phyloP scores from a whole-genome alignment of 305 asterid genomes.

The Fraxinus paxiana region DNA sequence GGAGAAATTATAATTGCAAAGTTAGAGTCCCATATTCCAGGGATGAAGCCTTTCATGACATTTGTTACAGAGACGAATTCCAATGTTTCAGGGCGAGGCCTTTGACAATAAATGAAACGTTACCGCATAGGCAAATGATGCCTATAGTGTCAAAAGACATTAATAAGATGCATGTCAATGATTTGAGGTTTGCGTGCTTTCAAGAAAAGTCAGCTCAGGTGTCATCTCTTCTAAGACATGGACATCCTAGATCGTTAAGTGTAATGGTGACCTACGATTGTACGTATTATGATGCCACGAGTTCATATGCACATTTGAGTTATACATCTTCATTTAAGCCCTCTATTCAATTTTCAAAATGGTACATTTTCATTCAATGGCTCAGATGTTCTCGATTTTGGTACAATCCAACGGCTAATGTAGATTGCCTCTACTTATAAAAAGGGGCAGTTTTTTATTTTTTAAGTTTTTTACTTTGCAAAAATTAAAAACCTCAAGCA shows the following conservation, averaged over 20 bases:
- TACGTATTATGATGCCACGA: background rate
- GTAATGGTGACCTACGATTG: background rate
- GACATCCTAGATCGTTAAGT: background rate
- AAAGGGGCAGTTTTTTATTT: background rate
- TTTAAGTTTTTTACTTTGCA: background rate
- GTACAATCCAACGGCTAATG: background rate
- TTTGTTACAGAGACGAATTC: background rate
- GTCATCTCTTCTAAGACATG: background rate
- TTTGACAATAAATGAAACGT: background rate
- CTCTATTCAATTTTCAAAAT: too few species aligned
- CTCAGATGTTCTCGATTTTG: background rate
- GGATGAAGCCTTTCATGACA: background rate
- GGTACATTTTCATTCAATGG: background rate
- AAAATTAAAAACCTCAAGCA: background rate
- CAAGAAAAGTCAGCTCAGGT: too few species aligned
- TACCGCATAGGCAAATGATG: background rate
- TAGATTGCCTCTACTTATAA: too few species aligned
- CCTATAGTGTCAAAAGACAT: background rate
- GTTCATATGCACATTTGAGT: background rate
- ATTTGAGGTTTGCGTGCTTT: background rate
- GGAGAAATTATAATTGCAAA: background rate
- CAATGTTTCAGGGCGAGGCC: background rate
- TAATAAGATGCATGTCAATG: background rate
- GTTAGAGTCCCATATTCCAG: background rate
- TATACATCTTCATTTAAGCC: background rate